These are phyloP conservation scores for Acanthamoeba sp. DNA, from an alignment of 208 protist genomes.

Conservation along the genomic window DNA sequence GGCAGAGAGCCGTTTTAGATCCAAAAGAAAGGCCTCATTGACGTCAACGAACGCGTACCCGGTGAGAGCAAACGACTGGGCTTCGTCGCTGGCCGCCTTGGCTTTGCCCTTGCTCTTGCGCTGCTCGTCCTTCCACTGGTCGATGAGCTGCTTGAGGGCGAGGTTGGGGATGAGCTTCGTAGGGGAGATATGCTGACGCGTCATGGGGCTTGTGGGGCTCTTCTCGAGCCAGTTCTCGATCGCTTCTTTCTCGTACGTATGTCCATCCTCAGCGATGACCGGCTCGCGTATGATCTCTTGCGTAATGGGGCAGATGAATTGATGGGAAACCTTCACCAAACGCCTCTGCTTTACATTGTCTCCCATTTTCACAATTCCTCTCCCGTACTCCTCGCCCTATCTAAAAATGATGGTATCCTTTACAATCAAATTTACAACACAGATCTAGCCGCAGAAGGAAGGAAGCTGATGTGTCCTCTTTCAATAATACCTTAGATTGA, in stretches of 20 bases:
- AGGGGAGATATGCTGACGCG: not conserved
- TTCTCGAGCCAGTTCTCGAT: slow-evolving; percentile 75
- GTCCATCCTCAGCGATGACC: slow-evolving; percentile 71
- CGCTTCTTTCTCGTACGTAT: slow-evolving; percentile 73
- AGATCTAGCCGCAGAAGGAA: no score
- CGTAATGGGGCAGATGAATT: slow-evolving; percentile 75
- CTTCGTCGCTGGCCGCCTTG: not conserved
- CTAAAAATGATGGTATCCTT: no score
- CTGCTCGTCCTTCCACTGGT: slow-evolving; percentile 37
- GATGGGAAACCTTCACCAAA: not conserved
- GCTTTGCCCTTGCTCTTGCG: slow-evolving; percentile 11
- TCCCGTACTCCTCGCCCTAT: not conserved
- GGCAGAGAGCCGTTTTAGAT: not conserved
- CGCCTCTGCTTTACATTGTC: not conserved
- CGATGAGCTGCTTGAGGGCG: slow-evolving; percentile 47
- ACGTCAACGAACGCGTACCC: not conserved
- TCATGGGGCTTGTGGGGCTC: slow-evolving; percentile 48
- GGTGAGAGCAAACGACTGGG: not conserved
- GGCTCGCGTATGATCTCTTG: slow-evolving; percentile 75
- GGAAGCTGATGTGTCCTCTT: not conserved
- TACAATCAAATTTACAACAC: no score
- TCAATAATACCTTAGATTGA: not conserved
- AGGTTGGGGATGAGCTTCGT: slow-evolving; percentile 52
- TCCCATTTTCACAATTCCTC: not conserved
- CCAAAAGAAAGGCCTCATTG: not conserved